Percentiles rank a stretch among this genome's conserved stretches.
Evolutionary conservation across 148 eudicot species (phyloP).

Genomic region (Limonium bicolor): DNA sequence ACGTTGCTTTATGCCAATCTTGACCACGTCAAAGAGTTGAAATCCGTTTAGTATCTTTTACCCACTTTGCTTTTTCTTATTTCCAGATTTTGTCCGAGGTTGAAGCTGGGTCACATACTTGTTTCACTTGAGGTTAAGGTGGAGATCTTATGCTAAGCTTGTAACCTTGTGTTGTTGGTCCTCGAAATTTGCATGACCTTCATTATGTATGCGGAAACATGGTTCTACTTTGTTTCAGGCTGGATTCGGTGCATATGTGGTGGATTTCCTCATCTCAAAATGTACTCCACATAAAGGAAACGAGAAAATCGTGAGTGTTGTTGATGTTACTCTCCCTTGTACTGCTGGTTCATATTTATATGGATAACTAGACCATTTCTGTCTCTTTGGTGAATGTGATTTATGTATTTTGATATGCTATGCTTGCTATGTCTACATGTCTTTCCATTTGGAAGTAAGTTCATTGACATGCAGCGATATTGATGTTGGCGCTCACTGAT

Average conservation of each 20-base stretch:
- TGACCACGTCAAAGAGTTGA: no score
- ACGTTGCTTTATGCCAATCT: not conserved
- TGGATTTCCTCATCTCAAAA: constrained; percentile 69
- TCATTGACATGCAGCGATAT: no score
- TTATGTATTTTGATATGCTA: no score
- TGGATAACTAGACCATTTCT: no score
- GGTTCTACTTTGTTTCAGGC: constrained; percentile 34
- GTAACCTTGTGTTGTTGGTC: not conserved
- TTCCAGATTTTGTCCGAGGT: constrained; percentile 66
- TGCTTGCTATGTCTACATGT: no score
- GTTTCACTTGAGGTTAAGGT: constrained; percentile 66
- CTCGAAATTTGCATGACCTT: constrained; percentile 1
- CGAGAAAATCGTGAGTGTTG: constrained; percentile 55
- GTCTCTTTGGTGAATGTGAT: no score
- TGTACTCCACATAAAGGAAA: constrained; percentile 15
- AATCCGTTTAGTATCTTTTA: no score
- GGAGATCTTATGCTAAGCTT: not conserved
- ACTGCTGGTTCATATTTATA: not conserved
- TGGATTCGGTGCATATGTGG: constrained; percentile 54
- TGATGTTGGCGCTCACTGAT: no score
- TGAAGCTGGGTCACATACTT: constrained; percentile 60
- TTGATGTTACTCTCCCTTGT: constrained; percentile 1
- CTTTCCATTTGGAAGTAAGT: no score
- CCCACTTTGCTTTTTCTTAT: constrained; percentile 1
- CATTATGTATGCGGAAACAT: not conserved